Evolutionary conservation across 257 asterid genomes (phyloP), one percentile per base, ranked within the genome.

Genomic region (Oldenlandia corymbosa): DNA sequence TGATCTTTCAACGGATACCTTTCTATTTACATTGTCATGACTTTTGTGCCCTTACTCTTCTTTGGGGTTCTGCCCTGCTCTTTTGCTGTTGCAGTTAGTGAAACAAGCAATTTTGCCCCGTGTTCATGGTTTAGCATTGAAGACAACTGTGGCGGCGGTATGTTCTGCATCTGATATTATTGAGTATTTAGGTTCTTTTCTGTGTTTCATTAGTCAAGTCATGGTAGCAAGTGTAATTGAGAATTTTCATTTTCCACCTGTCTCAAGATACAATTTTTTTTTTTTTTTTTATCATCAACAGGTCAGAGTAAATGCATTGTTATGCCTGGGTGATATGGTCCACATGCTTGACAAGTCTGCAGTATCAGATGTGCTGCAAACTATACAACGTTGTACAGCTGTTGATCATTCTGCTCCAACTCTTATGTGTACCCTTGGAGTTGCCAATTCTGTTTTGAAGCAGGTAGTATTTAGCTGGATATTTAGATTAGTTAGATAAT

Each of bases 341-440:
- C 93, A 79, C 82, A 74, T 86, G 52, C 92, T 93, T 58, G 99
- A 93, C 60, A 93, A 87, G 76, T 71, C 55, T 66, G 88, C 94
- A 68, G 87, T 80, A 69, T 52, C 81, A 72, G 97, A 90, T 24
- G 80, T 90, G 67, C 70, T 90, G 81, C 97, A 90, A 69, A 90
- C 99, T 27, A 79, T 93, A 70, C 96, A 93, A 67, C 81, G 95
- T 37, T 93, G 99, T 79, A 87, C 97, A 31, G 88, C 96, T 53
- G 99, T 93, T 73, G 99, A 93, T 73, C 97, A 81, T 80, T 90
- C 99, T 78, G 86, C 99, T 71, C 99, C 99, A 57, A 93, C 99
- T 68, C 96, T 93, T 30, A 93, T 93, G 99, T 87, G 97, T 74
- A 93, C 97, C 69, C 99, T 93, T 66, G 96, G 96, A 34, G 85